Evolutionary conservation across 2,329 filamentous ascomycete genomes (phyloP), one percentile per base, ranked within the genome.

Genomic region (Epichloe sp.): DNA sequence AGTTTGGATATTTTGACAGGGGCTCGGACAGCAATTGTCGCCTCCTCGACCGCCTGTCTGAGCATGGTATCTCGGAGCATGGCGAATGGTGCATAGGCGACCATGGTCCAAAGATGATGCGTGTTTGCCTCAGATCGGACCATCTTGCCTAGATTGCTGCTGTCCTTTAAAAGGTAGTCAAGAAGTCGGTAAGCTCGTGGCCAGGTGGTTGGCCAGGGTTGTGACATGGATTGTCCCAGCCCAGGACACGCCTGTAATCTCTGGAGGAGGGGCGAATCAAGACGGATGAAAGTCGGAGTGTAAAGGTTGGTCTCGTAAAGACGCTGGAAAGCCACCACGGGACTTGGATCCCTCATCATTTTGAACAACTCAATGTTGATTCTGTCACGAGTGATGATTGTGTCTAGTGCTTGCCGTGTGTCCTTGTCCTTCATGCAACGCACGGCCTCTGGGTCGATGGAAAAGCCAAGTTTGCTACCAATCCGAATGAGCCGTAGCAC

Each of bases 351-450:
- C 15, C n/a, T 38, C 52, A 57, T 55, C 50, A 57, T 57, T 26
- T 55, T 57, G 46, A 49, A 40, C 8, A 57, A 15, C 31, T 57
- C 56, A 4, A 49, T 49, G 3, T 49, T 49, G 19, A 57, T 45
- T 34, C 56, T 51, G 26, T 57, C 56, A 31, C 56, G 56, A 8
- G 51, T 55, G 5, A 57, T 55, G 8, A 55, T 56, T 5, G 45
- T 55, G 5, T 55, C 43, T 2, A 57, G 53, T 10, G 47, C 50
- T 10, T n/a, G 17, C 12, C 31, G 54, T 3, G 56, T 50, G 7
- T 52, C 34, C 3, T 50, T 3, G 8, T 55, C 48, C 7, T 12
- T 38, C 52, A 56, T 57, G 10, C 37, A 52, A 0, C 11, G 12
- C 21, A 46, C 15, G 2, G 52, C 37, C 4, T 38, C 26, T 1